Evolutionary conservation across 2,329 filamentous ascomycete species (phyloP), one percentile per base, ranked within the genome.

Genomic region (Septoria petroselini): DNA sequence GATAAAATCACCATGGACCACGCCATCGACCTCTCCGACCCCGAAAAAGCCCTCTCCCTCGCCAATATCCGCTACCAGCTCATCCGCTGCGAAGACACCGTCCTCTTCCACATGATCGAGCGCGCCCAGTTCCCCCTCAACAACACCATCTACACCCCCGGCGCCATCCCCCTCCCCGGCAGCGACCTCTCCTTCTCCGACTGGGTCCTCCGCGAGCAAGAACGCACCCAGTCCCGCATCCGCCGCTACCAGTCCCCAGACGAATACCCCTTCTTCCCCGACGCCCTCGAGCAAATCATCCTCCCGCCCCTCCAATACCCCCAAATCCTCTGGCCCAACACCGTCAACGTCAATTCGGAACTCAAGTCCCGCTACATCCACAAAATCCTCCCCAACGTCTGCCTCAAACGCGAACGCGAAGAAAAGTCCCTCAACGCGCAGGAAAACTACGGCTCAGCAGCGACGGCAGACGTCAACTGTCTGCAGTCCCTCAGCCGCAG

Each of bases 41-140:
- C 84, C 65, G 82, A 82, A 59, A 87, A 88, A 74, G 91, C 91
- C 12, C 76, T 98, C 63, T 91, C 97, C 68, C 80, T 98, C 41
- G 79, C 83, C 56, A 89, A 93, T 67, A 98, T 97, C 68, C 88
- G 93, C 57, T 95, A 89, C 54, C 64, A 67, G 49, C 57, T 66
- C 65, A 98, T 93, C 65, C 93, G 93, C 15, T 80, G 97, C 14
- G 93, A 98, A 74, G 93, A 98, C 68, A 97, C 91, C 54, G 97
- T 98, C 66, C 95, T 88, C 59, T 96, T 95, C 72, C 87, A 95
- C 71, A 78, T 98, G 31, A 97, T 97, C 65, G 93, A 98, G 73
- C 85, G 93, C 33, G 91, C 91, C n/a, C 93, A 98, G 70, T 98
- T 97, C 70, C 89, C 91, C 3, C 79, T 94, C 58, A 97, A 96